Base-by-base conservation (phyloP, 108 stramenopile species). In the Nitzschia palea region DNA sequence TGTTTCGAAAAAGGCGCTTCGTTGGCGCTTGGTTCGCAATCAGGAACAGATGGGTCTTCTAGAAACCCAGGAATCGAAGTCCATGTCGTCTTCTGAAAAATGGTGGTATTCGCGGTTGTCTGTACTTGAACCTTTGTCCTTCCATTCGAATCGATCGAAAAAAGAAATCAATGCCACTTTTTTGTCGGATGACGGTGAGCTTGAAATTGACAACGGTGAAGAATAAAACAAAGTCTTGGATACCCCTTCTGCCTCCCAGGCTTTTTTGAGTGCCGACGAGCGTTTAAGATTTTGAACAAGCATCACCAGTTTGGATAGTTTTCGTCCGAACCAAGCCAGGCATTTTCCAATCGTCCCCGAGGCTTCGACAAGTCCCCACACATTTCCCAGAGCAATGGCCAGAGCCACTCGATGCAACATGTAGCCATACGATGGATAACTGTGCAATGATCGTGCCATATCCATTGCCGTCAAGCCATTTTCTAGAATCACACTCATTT, bases 341-440 rank as follows among this genome's bases (percentile, higher is more conserved):
- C 18, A 0, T 6, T 51, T 22, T 20, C 75, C 67, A 0, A 69
- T 31, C 2, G 71, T 44, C 3, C 81, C 81, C 48, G 50, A 62
- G n/a, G 72, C 63, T 15, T 62, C 67, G 42, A 82, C 30, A 33
- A 65, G 27, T 5, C 81, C 81, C 58, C 62, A 68, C 17, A 45
- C 18, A 40, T 55, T 33, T 9, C 40, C 37, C 47, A 76, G 33
- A 15, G 82, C 74, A 59, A 79, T 43, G 15, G 74, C 55, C 9
- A 83, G 51, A 12, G 82, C 72, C 5, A 70, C 58, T 22, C 82
- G 51, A 45, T 83, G 51, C 74, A 83, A 29, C 48, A 83, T 47
- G 40, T 83, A 83, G 26, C 82, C 82, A 67, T 83, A 74, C 0
- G 74, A 76, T 1, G 82, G 82, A 64, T 83, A 83, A 17, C 60